A percentile compares a stretch with the other conserved stretches of the same genome.
Conservation (phyloP, 169 alveolate genomes). For the Plasmodium berghei region DNA sequence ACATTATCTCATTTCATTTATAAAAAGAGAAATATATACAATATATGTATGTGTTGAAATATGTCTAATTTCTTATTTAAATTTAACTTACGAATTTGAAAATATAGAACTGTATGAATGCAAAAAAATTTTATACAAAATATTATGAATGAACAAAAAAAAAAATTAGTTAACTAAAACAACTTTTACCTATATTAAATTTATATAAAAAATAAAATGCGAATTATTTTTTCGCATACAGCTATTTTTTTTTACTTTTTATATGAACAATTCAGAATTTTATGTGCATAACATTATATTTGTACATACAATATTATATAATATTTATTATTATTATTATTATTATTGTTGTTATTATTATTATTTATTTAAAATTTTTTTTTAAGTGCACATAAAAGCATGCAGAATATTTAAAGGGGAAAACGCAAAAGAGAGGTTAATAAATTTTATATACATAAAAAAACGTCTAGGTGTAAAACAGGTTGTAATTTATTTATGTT, state of each 20-base stretch:
- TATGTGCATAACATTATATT: background rate
- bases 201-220: too few relatives aligned
- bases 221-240: background rate
- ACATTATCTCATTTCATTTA: too few relatives aligned
- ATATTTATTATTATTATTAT: background rate
- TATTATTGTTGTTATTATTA: background rate
- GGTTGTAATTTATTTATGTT: slow-evolving; percentile 3
- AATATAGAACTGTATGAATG: too few relatives aligned
- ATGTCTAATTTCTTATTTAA: too few relatives aligned
- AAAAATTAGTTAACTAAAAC: too few relatives aligned
- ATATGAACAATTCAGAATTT: slow-evolving; percentile 28
- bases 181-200: too few relatives aligned
- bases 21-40: too few relatives aligned
- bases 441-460: background rate
- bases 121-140: too few relatives aligned
- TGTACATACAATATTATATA: background rate
- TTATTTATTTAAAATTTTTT: slow-evolving; percentile 3
- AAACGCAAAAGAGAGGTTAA: background rate
- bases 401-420: slow-evolving; percentile 16
- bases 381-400: slow-evolving; percentile 22
- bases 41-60: too few relatives aligned
- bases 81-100: too few relatives aligned
- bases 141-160: too few relatives aligned
- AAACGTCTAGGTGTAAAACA: background rate
- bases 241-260: slow-evolving; percentile 23